Base-by-base conservation (phyloP, 2,329 filamentous ascomycete species). In the Lachnellula willkommii region DNA sequence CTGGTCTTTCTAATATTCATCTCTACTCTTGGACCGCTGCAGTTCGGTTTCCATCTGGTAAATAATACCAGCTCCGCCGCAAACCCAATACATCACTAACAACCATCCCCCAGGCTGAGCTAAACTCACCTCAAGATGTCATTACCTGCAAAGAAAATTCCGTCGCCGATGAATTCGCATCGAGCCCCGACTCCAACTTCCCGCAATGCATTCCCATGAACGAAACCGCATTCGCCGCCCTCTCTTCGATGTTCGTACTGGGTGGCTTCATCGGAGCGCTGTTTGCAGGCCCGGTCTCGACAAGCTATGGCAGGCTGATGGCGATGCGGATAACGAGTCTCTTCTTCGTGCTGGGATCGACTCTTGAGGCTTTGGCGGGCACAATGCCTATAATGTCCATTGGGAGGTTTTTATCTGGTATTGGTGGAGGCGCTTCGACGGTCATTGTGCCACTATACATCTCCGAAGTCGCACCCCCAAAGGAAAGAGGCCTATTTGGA, bases 361-460 rank as follows among this genome's bases (percentile, higher is more conserved):
- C 85, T 3, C 76, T 92, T 52, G 90, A 95, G 73, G 85, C 90
- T 0, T 66, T 92, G 7, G 82, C 92, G 0, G 75, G 78, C 2
- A 83, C 79, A 40, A 86, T 95, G 17, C 72, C 79, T 2, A 69
- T 88, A 32, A 77, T 99, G 72, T 81, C 82, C 0, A 60, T 89
- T 15, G 94, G 93, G 5, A 82, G 94, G 22, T 76, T 96, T 22
- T 69, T 97, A 14, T 87, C 89, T 8, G 94, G 94, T 11, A 70
- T 95, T 1, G 92, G 89, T 6, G 91, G 91, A 5, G 94, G 94
- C 22, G 90, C 91, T 2, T 84, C 91, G 1, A 93, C 94, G 2
- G 94, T 99, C 20, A 89, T 96, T 37, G 91, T 95, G 2, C 94
- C 94, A 0, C 82, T 99, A 20, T 99, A 95, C 75, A 90, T 99